Percentiles rank a stretch among this genome's conserved stretches.
These are phyloP conservation scores for Plenodomus lindquistii DNA, from an alignment of 2,329 filamentous ascomycete species.

Conservation along the genomic window DNA sequence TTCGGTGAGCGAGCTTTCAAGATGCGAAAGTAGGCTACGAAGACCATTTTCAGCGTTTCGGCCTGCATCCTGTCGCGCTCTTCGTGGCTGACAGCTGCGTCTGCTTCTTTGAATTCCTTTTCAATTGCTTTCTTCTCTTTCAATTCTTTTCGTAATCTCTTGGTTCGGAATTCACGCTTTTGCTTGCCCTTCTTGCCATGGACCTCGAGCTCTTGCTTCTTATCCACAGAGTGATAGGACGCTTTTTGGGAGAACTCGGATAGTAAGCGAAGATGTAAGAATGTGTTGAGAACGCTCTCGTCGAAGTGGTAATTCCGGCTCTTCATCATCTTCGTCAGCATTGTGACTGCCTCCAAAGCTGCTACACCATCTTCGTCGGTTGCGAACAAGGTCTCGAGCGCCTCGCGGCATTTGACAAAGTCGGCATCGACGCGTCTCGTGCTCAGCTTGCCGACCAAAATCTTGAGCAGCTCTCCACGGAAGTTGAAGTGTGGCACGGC, in stretches of 20 bases:
- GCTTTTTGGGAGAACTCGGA: slow-evolving; percentile 85
- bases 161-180: slow-evolving; percentile 85
- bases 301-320: slow-evolving; percentile 79
- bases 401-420: slow-evolving; percentile 75
- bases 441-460: slow-evolving; percentile 82
- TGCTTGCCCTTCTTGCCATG: slow-evolving; percentile 66
- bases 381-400: slow-evolving; percentile 78
- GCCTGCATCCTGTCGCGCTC: slow-evolving; percentile 92
- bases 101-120: slow-evolving; percentile 91
- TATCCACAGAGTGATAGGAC: slow-evolving; percentile 76
- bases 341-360: slow-evolving; percentile 80
- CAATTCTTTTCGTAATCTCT: slow-evolving; percentile 78
- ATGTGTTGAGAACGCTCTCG: slow-evolving; percentile 85
- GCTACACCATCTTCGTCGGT: slow-evolving; percentile 89
- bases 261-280: slow-evolving; percentile 84
- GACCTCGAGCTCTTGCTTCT: slow-evolving; percentile 51
- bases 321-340: slow-evolving; percentile 95
- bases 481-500: slow-evolving; percentile 98
- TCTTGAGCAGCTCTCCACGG: slow-evolving; percentile 81
- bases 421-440: slow-evolving; percentile 71
- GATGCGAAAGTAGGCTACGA: slow-evolving; percentile 92
- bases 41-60: slow-evolving; percentile 94
- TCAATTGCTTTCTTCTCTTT: slow-evolving; percentile 87
- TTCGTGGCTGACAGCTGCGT: slow-evolving; percentile 88
- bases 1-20: slow-evolving; percentile 79